A percentile compares a stretch with the other conserved stretches of the same genome.
These are phyloP conservation scores for Coniochaeta pulveracea DNA, from an alignment of 2,329 filamentous ascomycete species.

Conservation along the genomic window DNA sequence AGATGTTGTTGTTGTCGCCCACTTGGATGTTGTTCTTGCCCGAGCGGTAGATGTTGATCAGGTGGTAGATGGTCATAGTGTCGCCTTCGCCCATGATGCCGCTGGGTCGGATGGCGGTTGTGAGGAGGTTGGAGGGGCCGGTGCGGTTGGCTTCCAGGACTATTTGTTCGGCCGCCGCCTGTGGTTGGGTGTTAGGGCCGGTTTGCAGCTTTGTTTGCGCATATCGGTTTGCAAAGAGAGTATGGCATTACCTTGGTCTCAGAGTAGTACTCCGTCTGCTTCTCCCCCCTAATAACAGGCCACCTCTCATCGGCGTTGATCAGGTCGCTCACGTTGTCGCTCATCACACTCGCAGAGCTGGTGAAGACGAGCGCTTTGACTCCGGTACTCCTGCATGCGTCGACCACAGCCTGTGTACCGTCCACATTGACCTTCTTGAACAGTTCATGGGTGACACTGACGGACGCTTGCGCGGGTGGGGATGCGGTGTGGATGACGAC, in stretches of 20 bases:
- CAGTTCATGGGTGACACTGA: conserved; percentile 44
- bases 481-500: conserved; percentile 88
- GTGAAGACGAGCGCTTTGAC: conserved; percentile 86
- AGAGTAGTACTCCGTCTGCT: conserved; percentile 74
- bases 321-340: conserved; percentile 70
- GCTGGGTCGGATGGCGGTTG: conserved; percentile 72
- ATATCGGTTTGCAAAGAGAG: too few species aligned
- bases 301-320: conserved; percentile 77
- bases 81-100: conserved; percentile 91
- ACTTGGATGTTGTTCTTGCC: conserved; percentile 69
- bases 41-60: conserved; percentile 60
- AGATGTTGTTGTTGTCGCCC: conserved; percentile 54
- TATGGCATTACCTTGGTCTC: conserved; percentile 78
- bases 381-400: conserved; percentile 56
- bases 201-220: too few species aligned
- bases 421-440: conserved; percentile 81
- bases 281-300: conserved; percentile 60
- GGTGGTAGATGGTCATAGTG: conserved; percentile 59
- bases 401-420: conserved; percentile 68
- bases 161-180: conserved; percentile 69
- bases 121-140: conserved; percentile 50
- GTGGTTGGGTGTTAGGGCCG: not conserved
- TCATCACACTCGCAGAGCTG: conserved; percentile 76
- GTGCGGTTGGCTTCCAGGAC: conserved; percentile 66
- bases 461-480: conserved; percentile 44